These are phyloP conservation scores for Chondrus crispus DNA, from an alignment of 23 red algal genomes.

Conservation along the genomic window DNA sequence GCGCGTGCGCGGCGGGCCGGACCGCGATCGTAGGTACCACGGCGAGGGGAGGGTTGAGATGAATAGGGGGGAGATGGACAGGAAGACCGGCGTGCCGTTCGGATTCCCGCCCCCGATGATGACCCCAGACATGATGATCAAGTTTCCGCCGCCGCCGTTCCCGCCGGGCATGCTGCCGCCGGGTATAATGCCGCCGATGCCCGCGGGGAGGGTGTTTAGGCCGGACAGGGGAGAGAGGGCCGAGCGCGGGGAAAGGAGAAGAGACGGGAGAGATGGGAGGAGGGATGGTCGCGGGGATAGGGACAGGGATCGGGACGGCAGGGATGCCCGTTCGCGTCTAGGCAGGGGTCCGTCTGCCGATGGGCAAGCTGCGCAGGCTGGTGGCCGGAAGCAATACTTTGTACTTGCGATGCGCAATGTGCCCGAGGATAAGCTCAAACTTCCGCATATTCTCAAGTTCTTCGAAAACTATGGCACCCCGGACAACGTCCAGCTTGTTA, in stretches of 20 bases:
- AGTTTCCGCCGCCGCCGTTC: neutral
- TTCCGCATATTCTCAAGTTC: slow-evolving; percentile 52
- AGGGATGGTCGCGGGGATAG: neutral
- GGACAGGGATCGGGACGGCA: neutral
- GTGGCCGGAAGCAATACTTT: neutral
- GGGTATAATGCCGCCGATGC: neutral
- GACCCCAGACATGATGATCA: neutral
- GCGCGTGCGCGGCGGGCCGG: too few species aligned
- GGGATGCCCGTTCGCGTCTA: too few species aligned
- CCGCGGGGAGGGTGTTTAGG: neutral
- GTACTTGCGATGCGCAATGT: slow-evolving; percentile 30
- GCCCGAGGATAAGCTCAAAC: slow-evolving; percentile 69
- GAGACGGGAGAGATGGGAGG: neutral
- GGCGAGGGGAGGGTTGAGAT: too few species aligned
- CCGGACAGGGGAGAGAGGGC: neutral
- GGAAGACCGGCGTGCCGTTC: too few species aligned
- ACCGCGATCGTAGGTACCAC: too few species aligned
- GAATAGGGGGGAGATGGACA: too few species aligned
- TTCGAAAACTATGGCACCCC: slow-evolving; percentile 72
- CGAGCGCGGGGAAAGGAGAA: neutral
- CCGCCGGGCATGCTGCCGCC: neutral
- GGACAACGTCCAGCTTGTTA: slow-evolving; percentile 41
- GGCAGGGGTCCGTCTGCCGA: neutral
- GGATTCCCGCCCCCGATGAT: neutral
- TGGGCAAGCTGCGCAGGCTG: neutral